These are phyloP conservation scores for Tricholomella constricta DNA, from an alignment of 768 basidiomycete species.

Conservation along the genomic window DNA sequence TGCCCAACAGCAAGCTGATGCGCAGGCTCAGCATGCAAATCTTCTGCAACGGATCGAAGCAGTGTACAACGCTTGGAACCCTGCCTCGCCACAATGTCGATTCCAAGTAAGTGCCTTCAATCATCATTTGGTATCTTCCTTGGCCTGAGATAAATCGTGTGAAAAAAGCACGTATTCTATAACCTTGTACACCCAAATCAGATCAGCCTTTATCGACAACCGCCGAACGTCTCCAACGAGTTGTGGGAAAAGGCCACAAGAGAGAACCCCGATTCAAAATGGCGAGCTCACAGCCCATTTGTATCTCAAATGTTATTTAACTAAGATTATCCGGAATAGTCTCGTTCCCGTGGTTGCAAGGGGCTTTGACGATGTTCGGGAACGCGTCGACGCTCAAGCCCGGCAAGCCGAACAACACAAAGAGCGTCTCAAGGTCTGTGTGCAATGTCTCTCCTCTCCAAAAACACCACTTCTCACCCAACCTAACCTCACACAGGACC, in stretches of 20 bases:
- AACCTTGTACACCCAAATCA: constrained; percentile 76
- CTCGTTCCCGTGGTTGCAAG: constrained; percentile 78
- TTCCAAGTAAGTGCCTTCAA: constrained; percentile 64
- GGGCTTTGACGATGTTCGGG: constrained; percentile 81
- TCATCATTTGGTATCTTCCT: not conserved
- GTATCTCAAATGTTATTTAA: not conserved
- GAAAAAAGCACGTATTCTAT: constrained; percentile 73
- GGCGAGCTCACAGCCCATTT: constrained; percentile 46
- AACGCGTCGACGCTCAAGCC: constrained; percentile 75
- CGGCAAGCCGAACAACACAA: constrained; percentile 66
- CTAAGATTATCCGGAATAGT: constrained; percentile 35
- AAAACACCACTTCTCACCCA: not conserved
- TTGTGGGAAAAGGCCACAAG: constrained; percentile 77
- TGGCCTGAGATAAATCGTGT: not conserved
- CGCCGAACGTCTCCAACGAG: constrained; percentile 71
- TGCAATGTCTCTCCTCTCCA: not conserved
- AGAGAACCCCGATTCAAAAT: constrained; percentile 81
- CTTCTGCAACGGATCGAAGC: constrained; percentile 62
- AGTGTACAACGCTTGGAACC: constrained; percentile 72
- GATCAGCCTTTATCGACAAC: constrained; percentile 68
- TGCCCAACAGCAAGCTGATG: constrained; percentile 55
- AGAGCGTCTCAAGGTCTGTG: constrained; percentile 58
- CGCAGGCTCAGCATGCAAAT: constrained; percentile 57
- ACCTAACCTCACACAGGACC: constrained; percentile 44
- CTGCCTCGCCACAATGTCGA: constrained; percentile 65